phyloP scores from a whole-genome alignment of 116 monocot genomes.

The Posidonia oceanica region DNA sequence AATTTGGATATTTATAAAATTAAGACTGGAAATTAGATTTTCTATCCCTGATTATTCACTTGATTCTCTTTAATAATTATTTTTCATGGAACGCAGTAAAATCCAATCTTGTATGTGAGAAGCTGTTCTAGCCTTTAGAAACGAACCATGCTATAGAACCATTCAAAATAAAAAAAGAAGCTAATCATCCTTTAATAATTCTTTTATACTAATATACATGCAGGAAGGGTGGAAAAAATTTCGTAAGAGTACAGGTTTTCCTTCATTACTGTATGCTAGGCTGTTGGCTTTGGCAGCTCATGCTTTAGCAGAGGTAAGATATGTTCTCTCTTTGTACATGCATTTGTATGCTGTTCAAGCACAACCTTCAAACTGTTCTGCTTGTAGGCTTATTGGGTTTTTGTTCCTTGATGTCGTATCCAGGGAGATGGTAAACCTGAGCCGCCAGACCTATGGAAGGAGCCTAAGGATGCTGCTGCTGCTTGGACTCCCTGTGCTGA shows the following conservation, averaged over 20 bases:
- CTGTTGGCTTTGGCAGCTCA: conserved; percentile 77
- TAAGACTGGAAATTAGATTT: no score
- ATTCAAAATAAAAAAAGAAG: no score
- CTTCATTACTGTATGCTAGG: conserved; percentile 38
- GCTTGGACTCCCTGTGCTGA: conserved; percentile 81
- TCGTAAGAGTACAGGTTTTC: conserved; percentile 21
- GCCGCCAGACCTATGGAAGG: conserved; percentile 66
- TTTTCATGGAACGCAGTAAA: no score
- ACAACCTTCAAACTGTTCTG: no score
- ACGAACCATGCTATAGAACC: no score
- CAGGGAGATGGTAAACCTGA: conserved; percentile 55
- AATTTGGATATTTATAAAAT: no score
- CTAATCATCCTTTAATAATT: no score
- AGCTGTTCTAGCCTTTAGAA: no score
- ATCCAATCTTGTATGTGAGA: no score
- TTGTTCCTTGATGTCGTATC: conserved; percentile 5
- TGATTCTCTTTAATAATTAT: no score
- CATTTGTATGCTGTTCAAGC: no score
- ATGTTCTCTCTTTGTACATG: conserved; percentile 1
- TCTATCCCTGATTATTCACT: no score
- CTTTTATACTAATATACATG: conserved; percentile 6
- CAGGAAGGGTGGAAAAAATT: conserved; percentile 25
- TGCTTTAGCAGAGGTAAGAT: conserved; percentile 82
- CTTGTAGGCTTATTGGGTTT: background rate
- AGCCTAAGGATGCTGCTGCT: conserved; percentile 31